Evolutionary conservation across 2,329 filamentous ascomycete species (phyloP).

Genomic region (Phyllosticta paracitricarpa): DNA sequence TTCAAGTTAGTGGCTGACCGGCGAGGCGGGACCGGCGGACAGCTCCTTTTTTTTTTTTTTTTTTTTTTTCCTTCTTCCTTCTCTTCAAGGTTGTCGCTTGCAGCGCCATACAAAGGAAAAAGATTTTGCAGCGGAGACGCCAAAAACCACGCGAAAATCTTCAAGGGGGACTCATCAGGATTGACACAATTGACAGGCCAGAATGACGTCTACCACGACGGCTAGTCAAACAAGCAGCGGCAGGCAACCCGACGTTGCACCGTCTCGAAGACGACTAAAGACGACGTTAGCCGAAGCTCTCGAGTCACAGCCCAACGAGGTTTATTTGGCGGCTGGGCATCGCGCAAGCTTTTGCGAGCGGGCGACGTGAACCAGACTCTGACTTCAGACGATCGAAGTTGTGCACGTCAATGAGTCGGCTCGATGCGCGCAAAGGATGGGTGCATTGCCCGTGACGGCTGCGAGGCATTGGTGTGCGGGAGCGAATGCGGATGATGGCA

Average conservation of each 20-base stretch:
- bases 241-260: neutral
- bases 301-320: neutral
- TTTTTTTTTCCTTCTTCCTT: no score
- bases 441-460: neutral
- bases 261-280: neutral
- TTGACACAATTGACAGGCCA: neutral
- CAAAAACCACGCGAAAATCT: neutral
- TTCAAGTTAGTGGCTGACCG: neutral
- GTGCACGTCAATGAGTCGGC: neutral
- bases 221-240: neutral
- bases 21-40: neutral
- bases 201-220: neutral
- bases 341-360: neutral
- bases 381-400: conserved; percentile 6
- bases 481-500: neutral
- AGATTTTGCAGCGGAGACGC: neutral
- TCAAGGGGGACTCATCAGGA: neutral
- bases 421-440: neutral
- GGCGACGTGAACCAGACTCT: conserved; percentile 2
- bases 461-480: neutral
- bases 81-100: neutral
- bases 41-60: neutral
- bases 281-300: neutral
- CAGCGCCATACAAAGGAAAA: neutral
- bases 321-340: neutral